Evolutionary conservation across 2,329 filamentous ascomycete species (phyloP).

Genomic region (Leptosphaerulina australis): DNA sequence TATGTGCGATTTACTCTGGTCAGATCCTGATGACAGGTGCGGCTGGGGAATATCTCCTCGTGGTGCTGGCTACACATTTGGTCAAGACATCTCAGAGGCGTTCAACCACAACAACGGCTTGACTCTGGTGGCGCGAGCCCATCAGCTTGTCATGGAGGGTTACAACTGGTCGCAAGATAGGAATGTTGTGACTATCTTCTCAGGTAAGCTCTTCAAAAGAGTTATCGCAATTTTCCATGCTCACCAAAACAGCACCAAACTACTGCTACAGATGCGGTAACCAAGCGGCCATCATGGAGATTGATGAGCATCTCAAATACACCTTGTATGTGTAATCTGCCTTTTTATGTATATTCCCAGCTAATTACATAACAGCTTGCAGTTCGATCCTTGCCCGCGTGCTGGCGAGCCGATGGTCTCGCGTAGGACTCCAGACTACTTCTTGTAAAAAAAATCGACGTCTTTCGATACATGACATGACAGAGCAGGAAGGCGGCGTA

Average conservation of each 20-base stretch:
- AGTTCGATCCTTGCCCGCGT: conserved; percentile 98
- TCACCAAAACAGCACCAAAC: conserved; percentile 56
- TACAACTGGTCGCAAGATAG: conserved; percentile 99
- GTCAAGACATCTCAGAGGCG: conserved; percentile 95
- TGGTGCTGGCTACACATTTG: conserved; percentile 93
- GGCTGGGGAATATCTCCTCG: conserved; percentile 95
- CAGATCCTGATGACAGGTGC: conserved; percentile 92
- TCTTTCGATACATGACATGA: conserved; percentile 26
- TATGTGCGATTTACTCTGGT: conserved; percentile 79
- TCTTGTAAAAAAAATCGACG: conserved; percentile 69
- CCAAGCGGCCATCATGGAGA: conserved; percentile 99
- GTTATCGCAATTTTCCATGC: conserved; percentile 10
- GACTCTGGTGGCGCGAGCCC: conserved; percentile 91
- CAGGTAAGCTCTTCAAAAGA: conserved; percentile 41
- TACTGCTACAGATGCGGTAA: conserved; percentile 99
- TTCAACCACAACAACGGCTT: conserved; percentile 99
- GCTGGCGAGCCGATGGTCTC: conserved; percentile 99
- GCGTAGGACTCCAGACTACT: conserved; percentile 93
- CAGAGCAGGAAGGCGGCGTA: conserved; percentile 18
- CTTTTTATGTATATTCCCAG: not conserved
- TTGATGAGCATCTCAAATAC: conserved; percentile 98
- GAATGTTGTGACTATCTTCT: conserved; percentile 99
- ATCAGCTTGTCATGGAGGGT: conserved; percentile 99
- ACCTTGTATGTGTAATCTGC: conserved; percentile 85
- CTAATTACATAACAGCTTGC: conserved; percentile 70